phyloP scores from a whole-genome alignment of 139 green algal genomes.

The Edaphochlamys debaryana region DNA sequence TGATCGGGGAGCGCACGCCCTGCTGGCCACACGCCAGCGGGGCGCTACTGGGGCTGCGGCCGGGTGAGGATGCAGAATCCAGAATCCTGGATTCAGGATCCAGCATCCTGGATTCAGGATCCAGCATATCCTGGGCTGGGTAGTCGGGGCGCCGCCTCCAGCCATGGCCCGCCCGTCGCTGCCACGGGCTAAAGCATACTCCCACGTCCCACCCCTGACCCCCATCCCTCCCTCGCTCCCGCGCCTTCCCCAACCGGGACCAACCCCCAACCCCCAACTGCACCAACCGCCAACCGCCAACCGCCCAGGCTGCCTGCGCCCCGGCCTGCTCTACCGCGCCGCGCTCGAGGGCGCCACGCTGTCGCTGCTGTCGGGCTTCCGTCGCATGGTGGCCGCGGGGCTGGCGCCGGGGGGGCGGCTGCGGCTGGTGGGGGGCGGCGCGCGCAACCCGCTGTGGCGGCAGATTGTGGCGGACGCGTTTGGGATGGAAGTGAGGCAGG shows the following conservation, averaged over 20 bases:
- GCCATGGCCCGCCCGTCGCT: too few relatives aligned
- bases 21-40: conserved; percentile 87
- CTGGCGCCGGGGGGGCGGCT: conserved; percentile 52
- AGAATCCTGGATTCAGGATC: too few relatives aligned
- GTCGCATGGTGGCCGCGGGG: conserved; percentile 55
- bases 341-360: conserved; percentile 89
- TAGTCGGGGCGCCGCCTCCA: too few relatives aligned
- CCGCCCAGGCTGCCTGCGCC: conserved; percentile 47
- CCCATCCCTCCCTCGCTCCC: neutral
- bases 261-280: too few relatives aligned
- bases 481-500: conserved; percentile 53
- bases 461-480: conserved; percentile 82
- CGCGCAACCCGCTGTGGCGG: conserved; percentile 83
- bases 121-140: too few relatives aligned
- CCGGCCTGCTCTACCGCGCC: conserved; percentile 85
- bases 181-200: too few relatives aligned
- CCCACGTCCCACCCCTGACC: neutral
- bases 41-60: conserved; percentile 66
- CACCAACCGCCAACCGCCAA: too few relatives aligned
- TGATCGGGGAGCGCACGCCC: conserved; percentile 87
- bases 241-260: too few relatives aligned
- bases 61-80: conserved; percentile 34
- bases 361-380: conserved; percentile 72
- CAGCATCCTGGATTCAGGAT: too few relatives aligned
- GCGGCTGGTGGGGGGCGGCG: conserved; percentile 85